A percentile compares a stretch with the other conserved stretches of the same genome.
phyloP scores from a whole-genome alignment of 2,329 filamentous ascomycete genomes.

The Aspergillus sp. region DNA sequence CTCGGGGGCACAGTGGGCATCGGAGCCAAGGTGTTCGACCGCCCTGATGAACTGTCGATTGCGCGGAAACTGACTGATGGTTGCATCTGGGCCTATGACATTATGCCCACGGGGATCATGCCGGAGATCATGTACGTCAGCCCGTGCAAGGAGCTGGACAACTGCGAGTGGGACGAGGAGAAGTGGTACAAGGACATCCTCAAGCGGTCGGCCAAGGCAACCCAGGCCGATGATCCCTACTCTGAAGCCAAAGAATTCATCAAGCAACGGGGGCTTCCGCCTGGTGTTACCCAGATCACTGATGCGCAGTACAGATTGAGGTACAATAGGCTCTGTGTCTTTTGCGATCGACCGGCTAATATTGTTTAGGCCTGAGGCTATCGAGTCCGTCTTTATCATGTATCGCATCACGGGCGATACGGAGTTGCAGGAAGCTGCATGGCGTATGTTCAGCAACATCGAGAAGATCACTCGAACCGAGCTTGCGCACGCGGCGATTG shows the following conservation, averaged over 20 bases:
- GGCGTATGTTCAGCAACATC: slow-evolving; percentile 51
- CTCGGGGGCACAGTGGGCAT: slow-evolving; percentile 62
- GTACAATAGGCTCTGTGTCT: slow-evolving; percentile 15
- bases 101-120: slow-evolving; percentile 60
- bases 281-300: slow-evolving; percentile 26
- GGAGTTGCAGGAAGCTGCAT: slow-evolving; percentile 45
- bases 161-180: slow-evolving; percentile 56
- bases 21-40: slow-evolving; percentile 57
- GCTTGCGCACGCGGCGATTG: slow-evolving; percentile 44
- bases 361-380: slow-evolving; percentile 51
- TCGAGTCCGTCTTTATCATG: slow-evolving; percentile 62
- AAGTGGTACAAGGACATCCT: slow-evolving; percentile 33
- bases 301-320: slow-evolving; percentile 32
- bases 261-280: slow-evolving; percentile 21
- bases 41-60: slow-evolving; percentile 54
- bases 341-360: neutral
- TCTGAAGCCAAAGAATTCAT: slow-evolving; percentile 20
- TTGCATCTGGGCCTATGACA: slow-evolving; percentile 62
- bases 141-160: slow-evolving; percentile 44
- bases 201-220: slow-evolving; percentile 12
- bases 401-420: slow-evolving; percentile 59
- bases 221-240: slow-evolving; percentile 17
- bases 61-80: slow-evolving; percentile 58
- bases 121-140: slow-evolving; percentile 57
- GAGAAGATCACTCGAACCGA: slow-evolving; percentile 44